These are phyloP conservation scores for Solanum bulbocastanum DNA, from an alignment of 257 asterid species.

Conservation along the genomic window DNA sequence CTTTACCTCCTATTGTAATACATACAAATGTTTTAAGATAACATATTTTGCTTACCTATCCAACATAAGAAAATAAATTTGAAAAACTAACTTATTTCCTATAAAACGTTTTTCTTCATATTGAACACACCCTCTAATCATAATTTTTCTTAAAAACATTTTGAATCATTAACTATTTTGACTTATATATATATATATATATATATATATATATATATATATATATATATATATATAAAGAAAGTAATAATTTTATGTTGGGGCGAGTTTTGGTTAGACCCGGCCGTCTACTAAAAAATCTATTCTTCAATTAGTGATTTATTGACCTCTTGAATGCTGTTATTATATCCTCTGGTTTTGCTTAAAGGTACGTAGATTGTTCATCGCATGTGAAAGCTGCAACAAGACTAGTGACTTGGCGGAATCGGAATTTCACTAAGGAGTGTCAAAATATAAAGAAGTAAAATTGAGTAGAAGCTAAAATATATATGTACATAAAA, in stretches of 20 bases:
- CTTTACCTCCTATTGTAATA: neutral
- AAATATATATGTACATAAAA: too few relatives aligned
- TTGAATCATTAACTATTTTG: neutral
- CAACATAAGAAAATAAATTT: neutral
- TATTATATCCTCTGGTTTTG: neutral
- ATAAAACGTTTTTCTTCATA: too few relatives aligned
- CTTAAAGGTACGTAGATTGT: neutral
- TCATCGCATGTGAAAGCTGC: neutral
- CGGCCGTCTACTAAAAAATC: neutral
- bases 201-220: too few relatives aligned
- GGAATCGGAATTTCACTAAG: too few relatives aligned
- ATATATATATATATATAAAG: too few relatives aligned
- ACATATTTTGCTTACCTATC: neutral
- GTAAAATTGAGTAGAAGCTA: too few relatives aligned
- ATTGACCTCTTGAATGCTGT: neutral
- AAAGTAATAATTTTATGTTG: neutral
- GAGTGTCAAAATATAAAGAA: neutral
- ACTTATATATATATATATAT: too few relatives aligned
- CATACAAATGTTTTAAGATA: too few relatives aligned
- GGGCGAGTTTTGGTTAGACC: neutral
- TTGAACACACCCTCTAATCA: neutral
- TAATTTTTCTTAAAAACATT: too few relatives aligned
- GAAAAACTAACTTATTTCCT: neutral
- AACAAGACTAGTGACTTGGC: neutral
- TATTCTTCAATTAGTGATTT: neutral